These are phyloP conservation scores for Peronospora destructor DNA, from an alignment of 352 stramenopile species.

Conservation along the genomic window DNA sequence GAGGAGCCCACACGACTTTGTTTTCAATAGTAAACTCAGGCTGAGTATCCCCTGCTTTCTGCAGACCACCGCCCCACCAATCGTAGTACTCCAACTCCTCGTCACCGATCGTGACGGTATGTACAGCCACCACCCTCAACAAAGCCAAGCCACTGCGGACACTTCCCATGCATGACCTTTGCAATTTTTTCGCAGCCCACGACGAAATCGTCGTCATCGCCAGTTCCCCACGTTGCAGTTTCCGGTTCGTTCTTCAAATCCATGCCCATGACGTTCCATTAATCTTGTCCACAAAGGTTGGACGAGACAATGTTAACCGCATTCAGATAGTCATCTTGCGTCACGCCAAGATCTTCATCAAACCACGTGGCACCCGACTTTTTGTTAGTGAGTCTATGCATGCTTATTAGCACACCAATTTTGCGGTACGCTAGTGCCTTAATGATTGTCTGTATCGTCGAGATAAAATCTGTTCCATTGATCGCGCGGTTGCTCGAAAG, in stretches of 20 bases:
- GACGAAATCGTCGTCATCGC: constrained; percentile 57
- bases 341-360: constrained; percentile 36
- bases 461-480: constrained; percentile 64
- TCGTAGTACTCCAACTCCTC: constrained; percentile 61
- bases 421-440: constrained; percentile 58
- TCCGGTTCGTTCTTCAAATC: constrained; percentile 81
- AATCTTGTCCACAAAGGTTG: constrained; percentile 50
- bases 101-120: constrained; percentile 44
- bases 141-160: constrained; percentile 70
- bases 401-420: constrained; percentile 69
- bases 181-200: constrained; percentile 62
- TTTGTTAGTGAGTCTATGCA: constrained; percentile 59
- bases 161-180: constrained; percentile 67
- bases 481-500: constrained; percentile 60
- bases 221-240: constrained; percentile 60
- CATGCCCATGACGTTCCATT: constrained; percentile 79
- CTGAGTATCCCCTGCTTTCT: constrained; percentile 40
- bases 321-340: constrained; percentile 50
- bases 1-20: constrained; percentile 76
- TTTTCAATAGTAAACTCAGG: constrained; percentile 53
- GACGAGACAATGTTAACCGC: constrained; percentile 50
- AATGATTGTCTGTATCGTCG: constrained; percentile 62
- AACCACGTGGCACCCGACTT: constrained; percentile 64
- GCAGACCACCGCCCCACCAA: constrained; percentile 72
- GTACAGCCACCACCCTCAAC: constrained; percentile 54